A percentile compares a stretch with the other conserved stretches of the same genome.
Evolutionary conservation across 2,329 filamentous ascomycete species (phyloP).

Genomic region (Trichoderma polysporum): DNA sequence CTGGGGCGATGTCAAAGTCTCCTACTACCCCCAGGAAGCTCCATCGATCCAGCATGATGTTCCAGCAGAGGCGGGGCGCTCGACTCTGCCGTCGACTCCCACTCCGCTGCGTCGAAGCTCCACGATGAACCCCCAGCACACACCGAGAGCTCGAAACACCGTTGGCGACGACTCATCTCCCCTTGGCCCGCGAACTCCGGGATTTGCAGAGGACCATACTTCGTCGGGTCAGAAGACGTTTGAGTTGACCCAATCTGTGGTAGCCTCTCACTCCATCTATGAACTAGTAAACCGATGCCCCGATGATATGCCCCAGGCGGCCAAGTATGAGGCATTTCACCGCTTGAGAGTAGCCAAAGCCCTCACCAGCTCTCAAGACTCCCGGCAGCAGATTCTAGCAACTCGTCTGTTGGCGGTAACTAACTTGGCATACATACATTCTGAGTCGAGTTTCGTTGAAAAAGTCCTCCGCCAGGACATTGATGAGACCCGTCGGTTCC

Average conservation of each 20-base stretch:
- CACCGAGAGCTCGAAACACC: constrained; percentile 40
- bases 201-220: constrained; percentile 36
- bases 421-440: constrained; percentile 87
- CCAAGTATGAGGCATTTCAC: constrained; percentile 82
- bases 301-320: constrained; percentile 66
- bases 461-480: constrained; percentile 84
- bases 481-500: constrained; percentile 84
- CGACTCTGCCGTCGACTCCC: constrained; percentile 64
- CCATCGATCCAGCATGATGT: constrained; percentile 25
- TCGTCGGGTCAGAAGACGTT: constrained; percentile 55
- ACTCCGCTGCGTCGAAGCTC: constrained; percentile 72
- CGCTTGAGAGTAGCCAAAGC: constrained; percentile 82
- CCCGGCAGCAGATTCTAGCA: constrained; percentile 73
- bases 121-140: constrained; percentile 49
- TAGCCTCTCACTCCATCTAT: constrained; percentile 54
- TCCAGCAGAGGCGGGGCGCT: constrained; percentile 32
- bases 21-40: constrained; percentile 65
- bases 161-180: constrained; percentile 51
- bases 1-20: constrained; percentile 77
- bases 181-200: constrained; percentile 45
- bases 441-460: constrained; percentile 78
- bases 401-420: constrained; percentile 83
- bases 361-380: constrained; percentile 62
- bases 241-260: constrained; percentile 61
- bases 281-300: constrained; percentile 57